Conservation (phyloP, 441 rosid species). For the Isatis lusitanica region DNA sequence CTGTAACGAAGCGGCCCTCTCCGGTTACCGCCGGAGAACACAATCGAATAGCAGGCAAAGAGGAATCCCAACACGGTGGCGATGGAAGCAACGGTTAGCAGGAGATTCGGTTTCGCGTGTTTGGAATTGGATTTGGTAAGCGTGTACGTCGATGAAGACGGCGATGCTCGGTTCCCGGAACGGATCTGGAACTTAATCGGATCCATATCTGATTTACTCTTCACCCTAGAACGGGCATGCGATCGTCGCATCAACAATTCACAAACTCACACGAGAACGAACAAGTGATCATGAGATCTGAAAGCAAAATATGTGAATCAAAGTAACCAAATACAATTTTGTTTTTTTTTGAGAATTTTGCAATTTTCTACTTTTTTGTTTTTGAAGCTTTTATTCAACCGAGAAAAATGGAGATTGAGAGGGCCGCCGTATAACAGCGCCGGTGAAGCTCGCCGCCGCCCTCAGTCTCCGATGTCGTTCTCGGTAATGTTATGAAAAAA, state of each 20-base stretch:
- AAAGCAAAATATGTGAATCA: neutral
- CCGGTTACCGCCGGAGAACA: slow-evolving; percentile 19
- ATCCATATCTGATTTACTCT: slow-evolving; percentile 51
- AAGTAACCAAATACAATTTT: neutral
- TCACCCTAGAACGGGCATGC: slow-evolving; percentile 61
- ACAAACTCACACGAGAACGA: slow-evolving; percentile 20
- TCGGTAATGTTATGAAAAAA: slow-evolving; percentile 1
- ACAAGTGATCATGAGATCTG: slow-evolving; percentile 32
- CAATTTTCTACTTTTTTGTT: neutral
- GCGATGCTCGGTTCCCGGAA: slow-evolving; percentile 47
- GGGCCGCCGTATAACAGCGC: slow-evolving; percentile 31
- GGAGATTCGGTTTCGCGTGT: slow-evolving; percentile 42
- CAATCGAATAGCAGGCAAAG: slow-evolving; percentile 41
- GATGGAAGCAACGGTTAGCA: slow-evolving; percentile 31
- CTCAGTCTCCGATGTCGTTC: slow-evolving; percentile 37
- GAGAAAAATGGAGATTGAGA: slow-evolving; percentile 34
- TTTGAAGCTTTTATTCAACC: slow-evolving; percentile 18
- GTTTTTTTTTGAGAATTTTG: neutral
- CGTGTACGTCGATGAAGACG: slow-evolving; percentile 31
- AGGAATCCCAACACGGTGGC: slow-evolving; percentile 35
- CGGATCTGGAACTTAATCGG: slow-evolving; percentile 62
- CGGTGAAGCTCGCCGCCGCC: slow-evolving; percentile 37
- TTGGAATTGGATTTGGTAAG: slow-evolving; percentile 40
- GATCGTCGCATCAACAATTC: slow-evolving; percentile 80
- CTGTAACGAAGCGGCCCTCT: slow-evolving; percentile 41